Percentiles rank a stretch among this genome's conserved stretches.
These are phyloP conservation scores for Ophiocordyceps camponoti-rufipedis DNA, from an alignment of 2,329 filamentous ascomycete genomes.

Conservation along the genomic window DNA sequence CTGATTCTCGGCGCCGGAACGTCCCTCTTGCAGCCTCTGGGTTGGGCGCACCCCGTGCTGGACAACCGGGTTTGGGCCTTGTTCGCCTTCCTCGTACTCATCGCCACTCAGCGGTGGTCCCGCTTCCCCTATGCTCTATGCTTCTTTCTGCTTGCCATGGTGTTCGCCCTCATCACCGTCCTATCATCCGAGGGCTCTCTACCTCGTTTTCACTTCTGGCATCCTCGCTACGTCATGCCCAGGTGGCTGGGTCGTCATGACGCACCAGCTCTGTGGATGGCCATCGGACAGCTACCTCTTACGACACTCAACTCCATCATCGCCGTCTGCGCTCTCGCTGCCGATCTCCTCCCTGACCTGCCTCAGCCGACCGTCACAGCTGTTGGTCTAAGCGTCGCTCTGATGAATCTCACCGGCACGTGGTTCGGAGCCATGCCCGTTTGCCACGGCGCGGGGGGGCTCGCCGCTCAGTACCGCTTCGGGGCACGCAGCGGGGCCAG, in stretches of 20 bases:
- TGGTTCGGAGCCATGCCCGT: conserved; percentile 95
- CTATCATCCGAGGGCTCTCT: conserved; percentile 14
- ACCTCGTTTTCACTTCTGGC: conserved; percentile 41
- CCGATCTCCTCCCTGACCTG: conserved; percentile 55
- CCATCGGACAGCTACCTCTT: conserved; percentile 72
- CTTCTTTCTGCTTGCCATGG: conserved; percentile 51
- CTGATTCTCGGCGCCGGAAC: conserved; percentile 62
- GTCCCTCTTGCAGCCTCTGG: conserved; percentile 46
- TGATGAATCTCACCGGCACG: conserved; percentile 70
- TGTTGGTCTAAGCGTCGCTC: conserved; percentile 62
- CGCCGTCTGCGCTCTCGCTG: conserved; percentile 63
- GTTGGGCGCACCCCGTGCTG: conserved; percentile 48
- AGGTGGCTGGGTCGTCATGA: conserved; percentile 11
- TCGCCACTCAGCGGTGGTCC: conserved; percentile 46
- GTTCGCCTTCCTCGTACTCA: conserved; percentile 52
- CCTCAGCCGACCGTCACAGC: conserved; percentile 53
- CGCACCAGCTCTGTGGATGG: conserved; percentile 32
- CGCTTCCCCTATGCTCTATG: conserved; percentile 63
- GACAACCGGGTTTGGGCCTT: conserved; percentile 69
- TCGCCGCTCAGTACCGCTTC: conserved; percentile 83
- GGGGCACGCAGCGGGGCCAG: conserved; percentile 77
- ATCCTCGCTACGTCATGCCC: conserved; percentile 26
- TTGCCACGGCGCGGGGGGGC: conserved; percentile 79
- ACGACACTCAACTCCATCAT: conserved; percentile 88
- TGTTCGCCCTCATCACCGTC: conserved; percentile 36